phyloP scores from a whole-genome alignment of 352 stramenopile genomes.

The Phytopythium sindhum region DNA sequence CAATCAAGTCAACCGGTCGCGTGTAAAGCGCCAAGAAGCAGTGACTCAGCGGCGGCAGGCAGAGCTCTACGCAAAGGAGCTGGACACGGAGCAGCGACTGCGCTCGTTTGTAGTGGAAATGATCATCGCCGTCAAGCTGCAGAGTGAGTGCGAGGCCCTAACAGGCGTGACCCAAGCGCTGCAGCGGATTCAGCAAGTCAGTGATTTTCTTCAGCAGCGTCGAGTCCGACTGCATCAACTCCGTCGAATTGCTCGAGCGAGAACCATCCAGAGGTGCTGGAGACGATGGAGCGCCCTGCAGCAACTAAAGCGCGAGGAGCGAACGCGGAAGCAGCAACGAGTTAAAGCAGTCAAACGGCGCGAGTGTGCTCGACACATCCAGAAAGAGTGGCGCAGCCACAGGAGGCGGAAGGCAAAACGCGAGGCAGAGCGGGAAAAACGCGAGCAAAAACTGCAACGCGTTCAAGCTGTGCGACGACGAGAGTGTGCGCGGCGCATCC shows the following conservation, averaged over 20 bases:
- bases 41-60: conserved; percentile 14
- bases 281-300: conserved; percentile 13
- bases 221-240: conserved; percentile 19
- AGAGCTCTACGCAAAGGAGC: conserved; percentile 15
- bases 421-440: not conserved
- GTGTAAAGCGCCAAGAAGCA: conserved; percentile 14
- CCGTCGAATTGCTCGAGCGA: conserved; percentile 4
- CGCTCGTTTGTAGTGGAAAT: conserved; percentile 27
- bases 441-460: conserved; percentile 17
- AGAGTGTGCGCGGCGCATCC: conserved; percentile 7
- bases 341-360: not conserved
- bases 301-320: conserved; percentile 12
- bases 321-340: not conserved
- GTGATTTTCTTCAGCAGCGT: conserved; percentile 4
- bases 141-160: conserved; percentile 17
- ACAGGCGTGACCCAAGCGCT: conserved; percentile 11
- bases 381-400: not conserved
- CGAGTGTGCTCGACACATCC: conserved; percentile 1
- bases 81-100: conserved; percentile 19
- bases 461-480: not conserved
- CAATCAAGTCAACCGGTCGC: conserved; percentile 15
- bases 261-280: conserved; percentile 25
- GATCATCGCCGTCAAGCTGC: conserved; percentile 32
- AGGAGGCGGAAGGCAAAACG: not conserved
- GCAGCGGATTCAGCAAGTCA: conserved; percentile 11